Evolutionary conservation across 1,139 yeast species (phyloP).

Genomic region (Magnusiomyces paraingens): DNA sequence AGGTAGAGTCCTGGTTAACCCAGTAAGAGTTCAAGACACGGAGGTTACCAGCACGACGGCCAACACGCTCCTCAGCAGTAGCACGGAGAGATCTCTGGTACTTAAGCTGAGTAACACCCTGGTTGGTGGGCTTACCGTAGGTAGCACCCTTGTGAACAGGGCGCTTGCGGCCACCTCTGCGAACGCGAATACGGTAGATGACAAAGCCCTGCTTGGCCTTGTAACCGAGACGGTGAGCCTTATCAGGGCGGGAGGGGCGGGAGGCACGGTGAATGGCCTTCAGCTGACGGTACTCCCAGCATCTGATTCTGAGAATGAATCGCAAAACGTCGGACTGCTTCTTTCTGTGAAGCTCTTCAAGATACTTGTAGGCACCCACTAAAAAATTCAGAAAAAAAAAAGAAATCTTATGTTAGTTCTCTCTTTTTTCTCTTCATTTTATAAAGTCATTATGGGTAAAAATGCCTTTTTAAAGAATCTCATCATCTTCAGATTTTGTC

Average conservation of each 20-base stretch:
- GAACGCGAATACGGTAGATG: constrained; percentile 96
- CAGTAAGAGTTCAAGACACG: constrained; percentile 99
- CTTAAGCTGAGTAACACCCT: constrained; percentile 98
- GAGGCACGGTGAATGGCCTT: constrained; percentile 98
- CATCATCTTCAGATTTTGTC: no score
- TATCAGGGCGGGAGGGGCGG: constrained; percentile 99
- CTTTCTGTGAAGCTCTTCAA: constrained; percentile 99
- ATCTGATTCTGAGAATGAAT: constrained; percentile 98
- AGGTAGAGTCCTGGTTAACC: constrained; percentile 99
- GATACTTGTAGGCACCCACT: constrained; percentile 99
- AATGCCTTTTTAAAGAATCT: no score
- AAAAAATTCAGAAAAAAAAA: neutral
- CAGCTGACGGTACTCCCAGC: constrained; percentile 99
- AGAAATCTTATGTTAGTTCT: no score
- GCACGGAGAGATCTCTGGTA: constrained; percentile 98
- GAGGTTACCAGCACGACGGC: constrained; percentile 97
- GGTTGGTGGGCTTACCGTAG: constrained; percentile 99
- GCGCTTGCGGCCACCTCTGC: constrained; percentile 99
- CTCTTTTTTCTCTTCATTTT: neutral
- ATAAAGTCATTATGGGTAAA: constrained; percentile 1
- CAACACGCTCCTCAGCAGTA: constrained; percentile 99
- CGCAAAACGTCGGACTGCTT: constrained; percentile 99
- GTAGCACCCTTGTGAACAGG: constrained; percentile 99
- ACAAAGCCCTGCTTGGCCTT: constrained; percentile 99
- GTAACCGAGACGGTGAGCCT: constrained; percentile 99